These are phyloP conservation scores for Ophiostoma novo-ulmi DNA, from an alignment of 2,329 filamentous ascomycete species.

Conservation along the genomic window DNA sequence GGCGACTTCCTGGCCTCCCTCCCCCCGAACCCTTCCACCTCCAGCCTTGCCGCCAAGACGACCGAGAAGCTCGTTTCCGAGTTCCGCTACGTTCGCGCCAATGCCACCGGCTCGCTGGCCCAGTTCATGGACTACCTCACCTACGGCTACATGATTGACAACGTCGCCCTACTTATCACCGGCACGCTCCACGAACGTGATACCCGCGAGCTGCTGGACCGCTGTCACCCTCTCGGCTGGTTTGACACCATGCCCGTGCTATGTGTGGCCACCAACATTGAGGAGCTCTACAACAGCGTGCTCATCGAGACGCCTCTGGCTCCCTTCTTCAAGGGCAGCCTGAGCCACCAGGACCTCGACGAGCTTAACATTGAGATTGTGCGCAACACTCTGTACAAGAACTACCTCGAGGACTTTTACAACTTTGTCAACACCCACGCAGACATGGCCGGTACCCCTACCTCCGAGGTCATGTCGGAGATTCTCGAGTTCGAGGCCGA, in stretches of 20 bases:
- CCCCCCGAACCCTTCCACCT: slow-evolving; percentile 94
- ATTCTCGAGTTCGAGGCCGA: slow-evolving; percentile 96
- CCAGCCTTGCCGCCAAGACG: slow-evolving; percentile 86
- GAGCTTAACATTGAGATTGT: slow-evolving; percentile 99
- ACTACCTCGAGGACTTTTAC: slow-evolving; percentile 97
- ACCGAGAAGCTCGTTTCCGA: slow-evolving; percentile 98
- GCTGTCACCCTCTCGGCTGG: slow-evolving; percentile 96
- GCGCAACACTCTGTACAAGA: slow-evolving; percentile 97
- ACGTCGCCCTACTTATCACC: slow-evolving; percentile 94
- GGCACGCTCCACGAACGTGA: slow-evolving; percentile 96
- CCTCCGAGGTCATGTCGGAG: slow-evolving; percentile 90
- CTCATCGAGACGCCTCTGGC: slow-evolving; percentile 94
- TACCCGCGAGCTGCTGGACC: slow-evolving; percentile 87
- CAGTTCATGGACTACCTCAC: slow-evolving; percentile 98
- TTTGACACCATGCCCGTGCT: slow-evolving; percentile 99
- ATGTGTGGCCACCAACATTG: slow-evolving; percentile 95
- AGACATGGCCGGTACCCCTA: slow-evolving; percentile 82
- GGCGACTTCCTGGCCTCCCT: slow-evolving; percentile 93
- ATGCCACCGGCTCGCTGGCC: slow-evolving; percentile 82
- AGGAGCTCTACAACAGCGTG: slow-evolving; percentile 97
- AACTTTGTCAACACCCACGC: slow-evolving; percentile 86
- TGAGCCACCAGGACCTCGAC: slow-evolving; percentile 94
- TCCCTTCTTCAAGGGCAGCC: slow-evolving; percentile 92
- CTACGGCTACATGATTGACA: slow-evolving; percentile 99
- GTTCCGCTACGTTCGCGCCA: slow-evolving; percentile 92